A percentile compares a stretch with the other conserved stretches of the same genome.
These are phyloP conservation scores for Mycena chlorophos DNA, from an alignment of 768 basidiomycete species.

Conservation along the genomic window DNA sequence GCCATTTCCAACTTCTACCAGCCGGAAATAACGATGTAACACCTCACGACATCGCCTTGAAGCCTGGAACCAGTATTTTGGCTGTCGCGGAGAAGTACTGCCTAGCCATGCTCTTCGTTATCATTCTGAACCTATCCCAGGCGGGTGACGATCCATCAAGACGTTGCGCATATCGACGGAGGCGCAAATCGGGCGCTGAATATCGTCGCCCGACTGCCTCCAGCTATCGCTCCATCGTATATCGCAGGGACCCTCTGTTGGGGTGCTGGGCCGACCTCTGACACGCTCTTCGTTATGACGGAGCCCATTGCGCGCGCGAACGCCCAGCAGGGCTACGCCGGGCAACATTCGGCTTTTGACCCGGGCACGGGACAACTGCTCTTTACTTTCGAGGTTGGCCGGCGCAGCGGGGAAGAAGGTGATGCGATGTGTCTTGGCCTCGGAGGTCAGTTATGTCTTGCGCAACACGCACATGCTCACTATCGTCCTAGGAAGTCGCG, in stretches of 20 bases:
- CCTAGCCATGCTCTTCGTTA: neutral
- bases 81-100: conserved; percentile 45
- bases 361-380: too few relatives aligned
- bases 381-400: neutral
- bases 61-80: conserved; percentile 39
- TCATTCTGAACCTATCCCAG: neutral
- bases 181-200: neutral
- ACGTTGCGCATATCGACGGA: neutral
- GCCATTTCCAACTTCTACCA: conserved; percentile 23
- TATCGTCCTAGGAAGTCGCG: conserved; percentile 15
- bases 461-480: neutral
- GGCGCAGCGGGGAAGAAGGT: neutral
- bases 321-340: conserved; percentile 28
- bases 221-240: conserved; percentile 24
- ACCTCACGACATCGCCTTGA: conserved; percentile 48
- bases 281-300: conserved; percentile 55
- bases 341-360: conserved; percentile 56
- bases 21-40: conserved; percentile 13
- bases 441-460: conserved; percentile 2
- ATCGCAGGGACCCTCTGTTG: conserved; percentile 50
- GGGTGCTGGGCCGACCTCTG: conserved; percentile 44
- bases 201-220: conserved; percentile 25
- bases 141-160: conserved; percentile 3
- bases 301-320: conserved; percentile 36
- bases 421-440: conserved; percentile 19